Evolutionary conservation across 768 basidiomycete species (phyloP).

Genomic region (Leccinum subtestaceum): DNA sequence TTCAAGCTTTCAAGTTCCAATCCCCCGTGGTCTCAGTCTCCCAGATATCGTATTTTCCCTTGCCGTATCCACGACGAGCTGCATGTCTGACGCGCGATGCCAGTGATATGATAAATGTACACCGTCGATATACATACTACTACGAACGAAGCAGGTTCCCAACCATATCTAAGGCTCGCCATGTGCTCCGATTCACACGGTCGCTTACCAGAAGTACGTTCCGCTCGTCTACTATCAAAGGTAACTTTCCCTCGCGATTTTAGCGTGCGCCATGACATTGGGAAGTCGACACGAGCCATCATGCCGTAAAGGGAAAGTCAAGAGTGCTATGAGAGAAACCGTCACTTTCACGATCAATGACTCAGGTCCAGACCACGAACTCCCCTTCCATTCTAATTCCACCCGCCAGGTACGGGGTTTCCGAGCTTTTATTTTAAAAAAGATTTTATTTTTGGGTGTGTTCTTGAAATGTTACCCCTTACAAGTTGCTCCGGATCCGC

Average conservation of each 20-base stretch:
- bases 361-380: not conserved
- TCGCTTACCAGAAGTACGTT: not conserved
- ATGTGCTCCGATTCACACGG: not conserved
- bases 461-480: not conserved
- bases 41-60: not conserved
- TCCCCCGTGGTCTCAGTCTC: no score
- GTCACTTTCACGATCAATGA: not conserved
- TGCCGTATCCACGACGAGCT: no score
- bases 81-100: no score
- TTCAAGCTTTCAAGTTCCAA: no score
- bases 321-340: not conserved
- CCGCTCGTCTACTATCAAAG: not conserved
- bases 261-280: not conserved
- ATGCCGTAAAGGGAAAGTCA: not conserved
- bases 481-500: not conserved
- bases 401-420: not conserved
- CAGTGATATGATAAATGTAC: slow-evolving; percentile 4
- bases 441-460: not conserved
- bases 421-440: not conserved
- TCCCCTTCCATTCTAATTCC: not conserved
- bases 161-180: not conserved
- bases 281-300: not conserved
- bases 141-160: slow-evolving; percentile 14
- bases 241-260: not conserved
- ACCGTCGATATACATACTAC: slow-evolving; percentile 19